phyloP scores from a whole-genome alignment of 331 rosid genomes.

The Pyrus hybrid region DNA sequence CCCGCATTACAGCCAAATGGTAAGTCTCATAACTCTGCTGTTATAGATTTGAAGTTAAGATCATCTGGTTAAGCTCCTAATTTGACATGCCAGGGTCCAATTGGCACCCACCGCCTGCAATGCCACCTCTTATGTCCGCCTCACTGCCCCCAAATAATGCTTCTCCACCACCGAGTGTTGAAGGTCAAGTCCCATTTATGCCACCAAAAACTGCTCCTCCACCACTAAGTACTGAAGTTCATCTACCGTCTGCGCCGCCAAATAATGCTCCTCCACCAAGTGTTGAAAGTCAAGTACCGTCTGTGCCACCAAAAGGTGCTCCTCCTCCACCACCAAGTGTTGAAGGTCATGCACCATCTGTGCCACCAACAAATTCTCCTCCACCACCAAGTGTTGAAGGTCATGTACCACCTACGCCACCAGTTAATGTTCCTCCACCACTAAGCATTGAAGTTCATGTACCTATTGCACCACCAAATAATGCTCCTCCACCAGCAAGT shows the following conservation, averaged over 20 bases:
- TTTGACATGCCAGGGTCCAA: conserved; percentile 40
- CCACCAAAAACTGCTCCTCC: conserved; percentile 34
- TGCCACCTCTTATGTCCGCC: conserved; percentile 34
- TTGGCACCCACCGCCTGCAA: conserved; percentile 31
- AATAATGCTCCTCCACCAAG: conserved; percentile 21
- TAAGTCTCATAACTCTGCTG: conserved; percentile 17
- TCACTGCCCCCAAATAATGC: conserved; percentile 25
- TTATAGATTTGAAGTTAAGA: background rate
- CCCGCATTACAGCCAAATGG: conserved; percentile 38
- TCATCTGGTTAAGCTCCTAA: conserved; percentile 4
- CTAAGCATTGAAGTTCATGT: background rate
- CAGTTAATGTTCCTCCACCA: conserved; percentile 29
- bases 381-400: conserved; percentile 26
- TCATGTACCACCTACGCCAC: conserved; percentile 20
- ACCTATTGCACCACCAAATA: background rate
- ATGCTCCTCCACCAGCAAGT: conserved; percentile 23
- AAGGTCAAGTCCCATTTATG: conserved; percentile 26
- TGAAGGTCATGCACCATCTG: conserved; percentile 8
- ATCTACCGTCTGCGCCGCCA: conserved; percentile 20
- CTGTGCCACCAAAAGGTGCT: conserved; percentile 2
- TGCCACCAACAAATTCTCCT: conserved; percentile 28
- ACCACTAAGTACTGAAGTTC: conserved; percentile 25
- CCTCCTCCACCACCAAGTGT: background rate
- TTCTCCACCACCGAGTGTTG: conserved; percentile 29
- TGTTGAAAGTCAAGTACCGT: background rate